These are phyloP conservation scores for Cyamopsis tetragonoloba DNA, from an alignment of 306 rosid species.

Conservation along the genomic window DNA sequence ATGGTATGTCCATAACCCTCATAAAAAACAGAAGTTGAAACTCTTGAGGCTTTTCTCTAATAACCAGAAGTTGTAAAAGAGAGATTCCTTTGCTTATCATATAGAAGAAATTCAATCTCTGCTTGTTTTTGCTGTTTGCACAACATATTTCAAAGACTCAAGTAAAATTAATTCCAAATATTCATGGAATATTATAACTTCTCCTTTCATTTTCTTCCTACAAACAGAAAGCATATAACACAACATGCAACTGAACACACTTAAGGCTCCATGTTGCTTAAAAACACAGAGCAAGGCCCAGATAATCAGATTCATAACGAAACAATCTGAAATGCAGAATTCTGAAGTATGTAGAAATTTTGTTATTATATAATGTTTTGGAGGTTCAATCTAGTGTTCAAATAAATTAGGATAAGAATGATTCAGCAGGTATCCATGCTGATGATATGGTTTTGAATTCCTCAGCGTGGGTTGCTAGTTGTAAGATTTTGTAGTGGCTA, in stretches of 20 bases:
- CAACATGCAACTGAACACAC: not conserved
- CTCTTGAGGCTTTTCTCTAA: constrained; percentile 3
- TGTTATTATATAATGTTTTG: not conserved
- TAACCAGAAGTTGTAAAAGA: not conserved
- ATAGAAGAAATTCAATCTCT: constrained; percentile 2
- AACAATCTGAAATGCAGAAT: not conserved
- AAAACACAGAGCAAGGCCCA: not conserved
- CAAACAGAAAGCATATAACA: not conserved
- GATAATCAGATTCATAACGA: not conserved
- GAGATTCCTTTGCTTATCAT: constrained; percentile 3
- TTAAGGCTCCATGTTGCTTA: not conserved
- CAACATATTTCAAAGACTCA: constrained; percentile 16
- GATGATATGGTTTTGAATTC: not conserved
- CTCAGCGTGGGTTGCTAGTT: not conserved
- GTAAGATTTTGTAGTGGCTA: not conserved
- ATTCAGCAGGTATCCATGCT: not conserved
- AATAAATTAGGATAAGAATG: not conserved
- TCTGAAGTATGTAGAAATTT: not conserved
- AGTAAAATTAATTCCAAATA: not conserved
- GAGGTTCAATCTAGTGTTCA: not conserved
- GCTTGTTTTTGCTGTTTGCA: not conserved
- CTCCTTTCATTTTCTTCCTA: not conserved
- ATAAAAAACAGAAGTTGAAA: not conserved
- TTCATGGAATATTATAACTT: constrained; percentile 7
- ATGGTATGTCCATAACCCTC: not conserved